Percentiles rank a stretch among this genome's conserved stretches.
Evolutionary conservation across 768 basidiomycete genomes (phyloP).

Genomic region (Suillus sp.): DNA sequence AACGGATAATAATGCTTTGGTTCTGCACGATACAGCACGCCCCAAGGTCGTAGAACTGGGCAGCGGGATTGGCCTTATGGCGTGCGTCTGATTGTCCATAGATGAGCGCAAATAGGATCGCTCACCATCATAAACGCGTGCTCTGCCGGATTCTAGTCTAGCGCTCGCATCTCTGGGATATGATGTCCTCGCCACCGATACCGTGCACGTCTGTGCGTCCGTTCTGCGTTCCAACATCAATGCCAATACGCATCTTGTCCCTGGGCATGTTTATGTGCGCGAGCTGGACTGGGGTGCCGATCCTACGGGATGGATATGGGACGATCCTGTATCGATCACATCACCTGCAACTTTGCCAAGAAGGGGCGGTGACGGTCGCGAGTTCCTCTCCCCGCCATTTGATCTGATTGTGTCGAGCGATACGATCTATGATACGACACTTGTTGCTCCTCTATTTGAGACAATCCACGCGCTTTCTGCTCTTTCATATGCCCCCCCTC

Average conservation of each 20-base stretch:
- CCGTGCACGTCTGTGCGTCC: conserved; percentile 57
- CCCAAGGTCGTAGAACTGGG: conserved; percentile 73
- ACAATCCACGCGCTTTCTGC: conserved; percentile 59
- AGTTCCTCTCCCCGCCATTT: conserved; percentile 54
- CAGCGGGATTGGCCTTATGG: conserved; percentile 78
- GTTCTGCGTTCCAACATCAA: conserved; percentile 67
- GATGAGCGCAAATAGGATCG: not conserved
- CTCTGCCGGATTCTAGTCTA: conserved; percentile 44
- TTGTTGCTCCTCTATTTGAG: conserved; percentile 69
- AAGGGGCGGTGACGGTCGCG: not conserved
- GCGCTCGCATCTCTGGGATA: conserved; percentile 69
- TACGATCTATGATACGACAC: conserved; percentile 68
- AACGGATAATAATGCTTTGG: not conserved
- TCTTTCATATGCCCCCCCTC: conserved; percentile 34
- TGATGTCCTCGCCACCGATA: conserved; percentile 78
- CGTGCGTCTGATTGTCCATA: conserved; percentile 46
- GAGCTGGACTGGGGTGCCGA: conserved; percentile 71
- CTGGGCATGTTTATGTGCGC: conserved; percentile 56
- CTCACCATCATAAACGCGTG: not conserved
- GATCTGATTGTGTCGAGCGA: conserved; percentile 84
- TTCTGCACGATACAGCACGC: conserved; percentile 20
- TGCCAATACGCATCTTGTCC: conserved; percentile 42
- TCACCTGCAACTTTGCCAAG: conserved; percentile 29
- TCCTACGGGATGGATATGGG: conserved; percentile 60
- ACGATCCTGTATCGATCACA: conserved; percentile 34